phyloP scores from a whole-genome alignment of 2,329 filamentous ascomycete species.

The Ascochyta viciae-villosae region DNA sequence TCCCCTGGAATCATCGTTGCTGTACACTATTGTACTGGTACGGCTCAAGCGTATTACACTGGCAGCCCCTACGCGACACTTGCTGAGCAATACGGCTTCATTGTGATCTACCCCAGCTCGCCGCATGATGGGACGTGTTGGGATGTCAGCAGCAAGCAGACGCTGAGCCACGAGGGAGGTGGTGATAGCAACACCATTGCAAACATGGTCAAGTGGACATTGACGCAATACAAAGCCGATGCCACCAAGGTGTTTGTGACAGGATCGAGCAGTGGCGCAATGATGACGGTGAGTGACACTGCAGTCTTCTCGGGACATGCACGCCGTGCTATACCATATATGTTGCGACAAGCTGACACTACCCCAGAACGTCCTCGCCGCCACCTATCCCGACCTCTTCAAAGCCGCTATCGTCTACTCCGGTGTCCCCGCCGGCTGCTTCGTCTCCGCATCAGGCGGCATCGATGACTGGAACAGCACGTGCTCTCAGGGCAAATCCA shows the following conservation, averaged over 20 bases:
- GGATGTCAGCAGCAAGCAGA: slow-evolving; percentile 63
- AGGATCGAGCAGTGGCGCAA: slow-evolving; percentile 61
- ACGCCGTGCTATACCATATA: neutral
- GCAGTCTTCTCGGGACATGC: neutral
- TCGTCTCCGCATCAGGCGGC: slow-evolving; percentile 52
- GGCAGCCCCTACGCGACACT: slow-evolving; percentile 62
- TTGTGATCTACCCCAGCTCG: slow-evolving; percentile 65
- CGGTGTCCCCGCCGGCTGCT: slow-evolving; percentile 64
- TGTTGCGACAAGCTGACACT: slow-evolving; percentile 4
- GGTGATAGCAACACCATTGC: slow-evolving; percentile 64
- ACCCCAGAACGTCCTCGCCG: slow-evolving; percentile 55
- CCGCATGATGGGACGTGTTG: slow-evolving; percentile 63
- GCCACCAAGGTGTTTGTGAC: slow-evolving; percentile 61
- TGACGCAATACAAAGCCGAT: slow-evolving; percentile 61
- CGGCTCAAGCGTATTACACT: slow-evolving; percentile 57
- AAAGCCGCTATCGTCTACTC: slow-evolving; percentile 60
- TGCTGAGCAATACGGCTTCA: slow-evolving; percentile 64
- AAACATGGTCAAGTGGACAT: slow-evolving; percentile 65
- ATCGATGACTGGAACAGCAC: slow-evolving; percentile 60
- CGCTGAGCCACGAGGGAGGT: slow-evolving; percentile 64
- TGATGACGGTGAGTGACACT: slow-evolving; percentile 58
- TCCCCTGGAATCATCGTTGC: slow-evolving; percentile 63
- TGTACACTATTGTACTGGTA: slow-evolving; percentile 64
- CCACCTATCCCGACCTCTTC: slow-evolving; percentile 63
- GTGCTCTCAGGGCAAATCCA: slow-evolving; percentile 59